Evolutionary conservation across 768 basidiomycete genomes (phyloP), one percentile per base, ranked within the genome.

Genomic region (Mycena filopes): DNA sequence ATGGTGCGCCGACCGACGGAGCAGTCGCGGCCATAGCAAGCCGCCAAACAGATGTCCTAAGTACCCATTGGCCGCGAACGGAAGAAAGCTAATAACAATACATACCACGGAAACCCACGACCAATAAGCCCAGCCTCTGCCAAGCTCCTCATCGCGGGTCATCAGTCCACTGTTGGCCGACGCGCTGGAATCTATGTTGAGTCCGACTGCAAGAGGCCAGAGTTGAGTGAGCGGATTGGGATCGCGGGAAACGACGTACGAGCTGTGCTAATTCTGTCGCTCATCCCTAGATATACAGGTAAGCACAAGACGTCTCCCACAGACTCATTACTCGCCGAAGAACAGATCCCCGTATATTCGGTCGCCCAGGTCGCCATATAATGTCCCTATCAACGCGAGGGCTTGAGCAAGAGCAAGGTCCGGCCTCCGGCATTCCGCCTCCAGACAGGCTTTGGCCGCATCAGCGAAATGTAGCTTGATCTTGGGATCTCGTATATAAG

Each of bases 71-170:
- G 23, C 31, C 1, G 28, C n/a, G 21, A 29, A 38, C 16, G 11
- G 20, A 38, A 7, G 31, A 33, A 33, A 33, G 31, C 31, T 33
- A 12, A 43, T 16, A 26, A 7, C 12, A 18, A 2, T 0, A n/a
- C 28, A 29, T 61, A 70, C 70, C 23, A 77, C 72, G 56, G 72
- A 75, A 69, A 78, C 81, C 20, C 76, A 77, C 7, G 75, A 71
- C 81, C 82, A 82, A 64, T 79, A 78, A 28, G 74, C 73, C 80
- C 80, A 83, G 62, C 81, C 76, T 26, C 82, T 75, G 51, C 76
- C 80, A 15, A 75, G 56, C 75, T 76, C 78, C 57, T 80, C 78
- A 6, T 75, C 73, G 12, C 74, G 63, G 10, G 77, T 70, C 38
- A 83, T 79, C 1, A 76, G 67, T 13, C 81, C 80, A 1, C 76